These are phyloP conservation scores for Aspergillus hortae DNA, from an alignment of 2,329 filamentous ascomycete species.

Conservation along the genomic window DNA sequence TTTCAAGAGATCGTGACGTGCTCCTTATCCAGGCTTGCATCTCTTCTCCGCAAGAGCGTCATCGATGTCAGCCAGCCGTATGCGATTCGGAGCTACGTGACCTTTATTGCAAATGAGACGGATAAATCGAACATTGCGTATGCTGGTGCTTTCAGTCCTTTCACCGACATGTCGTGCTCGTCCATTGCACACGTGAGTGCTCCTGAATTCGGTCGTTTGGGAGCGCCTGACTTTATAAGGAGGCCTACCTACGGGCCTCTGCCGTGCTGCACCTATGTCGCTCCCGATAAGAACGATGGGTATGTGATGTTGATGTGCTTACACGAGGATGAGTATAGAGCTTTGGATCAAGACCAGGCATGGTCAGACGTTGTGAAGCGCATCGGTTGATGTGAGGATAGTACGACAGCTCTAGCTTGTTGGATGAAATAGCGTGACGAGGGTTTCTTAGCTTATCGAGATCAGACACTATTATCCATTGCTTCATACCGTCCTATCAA, in stretches of 20 bases:
- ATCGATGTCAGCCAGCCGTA: slow-evolving; percentile 3
- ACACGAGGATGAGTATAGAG: slow-evolving; percentile 8
- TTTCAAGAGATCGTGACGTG: not conserved
- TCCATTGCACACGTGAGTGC: slow-evolving; percentile 12
- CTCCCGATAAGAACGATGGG: slow-evolving; percentile 2
- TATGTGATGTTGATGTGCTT: slow-evolving; percentile 15
- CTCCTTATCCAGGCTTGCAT: slow-evolving; percentile 2
- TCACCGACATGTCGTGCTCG: slow-evolving; percentile 12
- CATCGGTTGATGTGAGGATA: slow-evolving; percentile 3
- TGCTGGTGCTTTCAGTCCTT: slow-evolving; percentile 11
- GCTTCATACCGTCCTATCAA: no score
- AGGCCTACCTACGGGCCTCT: slow-evolving; percentile 9
- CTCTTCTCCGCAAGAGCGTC: slow-evolving; percentile 1
- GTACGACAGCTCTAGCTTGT: not conserved
- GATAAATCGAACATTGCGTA: slow-evolving; percentile 17
- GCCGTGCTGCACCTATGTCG: slow-evolving; percentile 13
- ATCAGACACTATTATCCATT: not conserved
- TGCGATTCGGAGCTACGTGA: slow-evolving; percentile 16
- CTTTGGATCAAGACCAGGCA: slow-evolving; percentile 4
- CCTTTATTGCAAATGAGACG: slow-evolving; percentile 9
- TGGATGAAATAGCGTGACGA: not conserved
- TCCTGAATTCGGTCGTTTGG: slow-evolving; percentile 10
- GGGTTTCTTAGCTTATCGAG: not conserved
- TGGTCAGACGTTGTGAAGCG: slow-evolving; percentile 9
- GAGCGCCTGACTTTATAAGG: slow-evolving; percentile 6